phyloP scores from a whole-genome alignment of 805 yeast species.

The Saturnispora sanitii region DNA sequence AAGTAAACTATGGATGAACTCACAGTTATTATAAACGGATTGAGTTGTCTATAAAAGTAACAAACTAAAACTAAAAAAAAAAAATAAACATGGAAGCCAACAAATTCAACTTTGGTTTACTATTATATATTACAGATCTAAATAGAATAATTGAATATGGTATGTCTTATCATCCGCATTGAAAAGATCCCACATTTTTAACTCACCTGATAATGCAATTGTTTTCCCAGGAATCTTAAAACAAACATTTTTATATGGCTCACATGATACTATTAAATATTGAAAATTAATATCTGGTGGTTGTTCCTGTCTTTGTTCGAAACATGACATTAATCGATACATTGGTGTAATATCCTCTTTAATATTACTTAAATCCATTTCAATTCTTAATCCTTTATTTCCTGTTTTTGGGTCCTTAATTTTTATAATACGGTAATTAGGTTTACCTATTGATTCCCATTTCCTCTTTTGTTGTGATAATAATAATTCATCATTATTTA shows the following conservation, averaged over 20 bases:
- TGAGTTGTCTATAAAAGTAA: too few species aligned
- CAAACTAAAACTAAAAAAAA: too few species aligned
- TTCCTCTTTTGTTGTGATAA: conserved; percentile 29
- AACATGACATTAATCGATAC: conserved; percentile 67
- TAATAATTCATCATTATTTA: conserved; percentile 1
- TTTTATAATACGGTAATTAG: conserved; percentile 59
- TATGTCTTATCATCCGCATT: conserved; percentile 60
- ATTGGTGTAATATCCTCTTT: conserved; percentile 42
- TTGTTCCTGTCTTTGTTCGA: conserved; percentile 47
- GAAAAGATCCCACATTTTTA: conserved; percentile 59
- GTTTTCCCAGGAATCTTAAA: conserved; percentile 60
- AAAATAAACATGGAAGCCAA: too few species aligned
- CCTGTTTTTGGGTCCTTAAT: conserved; percentile 51
- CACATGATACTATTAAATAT: conserved; percentile 73
- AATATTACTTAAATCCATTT: conserved; percentile 45
- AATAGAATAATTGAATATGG: conserved; percentile 60
- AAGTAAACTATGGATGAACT: too few species aligned
- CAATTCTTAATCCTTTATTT: conserved; percentile 56
- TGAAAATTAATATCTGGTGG: conserved; percentile 44
- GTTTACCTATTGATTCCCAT: conserved; percentile 60
- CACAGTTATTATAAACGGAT: too few species aligned
- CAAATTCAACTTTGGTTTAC: too few species aligned
- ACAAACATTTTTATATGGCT: conserved; percentile 79
- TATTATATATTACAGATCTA: conserved; percentile 6
- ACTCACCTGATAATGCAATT: conserved; percentile 32